Evolutionary conservation across 2,329 filamentous ascomycete species (phyloP).

Genomic region (Didymella keratinophila): DNA sequence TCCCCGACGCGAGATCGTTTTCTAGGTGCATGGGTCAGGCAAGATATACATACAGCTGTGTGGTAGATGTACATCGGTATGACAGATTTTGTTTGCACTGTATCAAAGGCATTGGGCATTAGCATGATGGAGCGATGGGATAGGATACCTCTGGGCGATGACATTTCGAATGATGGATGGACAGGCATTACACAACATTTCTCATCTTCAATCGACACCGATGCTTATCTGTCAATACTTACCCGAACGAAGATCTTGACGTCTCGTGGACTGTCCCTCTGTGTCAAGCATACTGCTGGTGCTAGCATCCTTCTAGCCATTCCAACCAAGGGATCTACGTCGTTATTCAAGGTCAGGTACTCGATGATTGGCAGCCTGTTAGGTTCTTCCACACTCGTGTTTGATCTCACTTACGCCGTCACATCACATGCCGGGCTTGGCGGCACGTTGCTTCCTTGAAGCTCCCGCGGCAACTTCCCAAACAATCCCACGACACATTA

Average conservation of each 20-base stretch:
- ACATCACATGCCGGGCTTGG: not conserved
- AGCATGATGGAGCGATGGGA: conserved; percentile 22
- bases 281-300: too few species aligned
- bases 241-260: not conserved
- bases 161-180: conserved; percentile 12
- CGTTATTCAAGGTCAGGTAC: too few species aligned
- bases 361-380: too few species aligned
- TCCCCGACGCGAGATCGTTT: conserved; percentile 1
- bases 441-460: not conserved
- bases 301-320: too few species aligned
- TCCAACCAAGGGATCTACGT: too few species aligned
- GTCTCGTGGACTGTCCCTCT: too few species aligned
- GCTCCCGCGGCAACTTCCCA: not conserved
- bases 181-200: conserved; percentile 3
- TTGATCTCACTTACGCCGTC: not conserved
- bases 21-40: not conserved
- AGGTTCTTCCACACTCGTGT: too few species aligned
- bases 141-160: conserved; percentile 21
- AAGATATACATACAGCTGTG: conserved; percentile 1
- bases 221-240: conserved; percentile 14
- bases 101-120: conserved; percentile 20
- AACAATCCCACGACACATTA: too few species aligned
- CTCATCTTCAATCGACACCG: conserved; percentile 10
- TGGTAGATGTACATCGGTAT: conserved; percentile 16
- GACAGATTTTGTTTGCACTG: conserved; percentile 7